Base-by-base conservation (phyloP, 805 yeast species). In the Sungouiella blattae region DNA sequence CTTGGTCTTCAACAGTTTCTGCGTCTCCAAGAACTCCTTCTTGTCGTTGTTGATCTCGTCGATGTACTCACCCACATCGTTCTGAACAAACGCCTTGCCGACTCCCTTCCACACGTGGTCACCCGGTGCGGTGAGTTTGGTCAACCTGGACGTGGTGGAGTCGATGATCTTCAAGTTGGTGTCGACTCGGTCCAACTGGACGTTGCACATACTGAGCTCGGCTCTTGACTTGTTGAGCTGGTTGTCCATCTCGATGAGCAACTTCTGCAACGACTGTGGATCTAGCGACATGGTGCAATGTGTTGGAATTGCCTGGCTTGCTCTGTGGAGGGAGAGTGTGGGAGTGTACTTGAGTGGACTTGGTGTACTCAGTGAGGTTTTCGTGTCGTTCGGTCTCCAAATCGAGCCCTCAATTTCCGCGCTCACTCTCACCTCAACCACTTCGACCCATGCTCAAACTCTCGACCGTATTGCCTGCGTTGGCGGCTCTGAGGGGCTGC, bases 81-180 rank as follows among this genome's bases (percentile, higher is more conserved):
- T 69, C 29, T 62, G 57, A 7, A 83, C 60, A 55, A 83, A 84
- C 20, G 87, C 75, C 58, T 83, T 83, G 18, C 97, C 97, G 23
- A 86, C 75, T 4, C 94, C 86, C 53, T 85, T 77, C 93, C 95
- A 88, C 4, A 88, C 89, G 14, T 64, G 64, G 7, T 64, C 69
- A 11, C 72, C 53, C 3, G 50, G 47, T 32, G 46, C 50, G 28
- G 75, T 66, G 18, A 62, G 44, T 28, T 49, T 45, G 17, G 61
- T 64, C 32, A 87, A 64, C 45, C 83, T 84, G 22, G 69, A 53
- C 22, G 70, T 60, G 6, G 94, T 82, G 28, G 76, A 64, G 17
- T 73, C 71, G 14, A 80, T 71, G 31, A 83, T 55, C 47, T 67
- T 70, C 46, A 73, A 60, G 46, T 73, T 73, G 30, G 79, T 73